Evolutionary conservation across 208 protist species (phyloP).

Genomic region (Crithidia fasciculata): DNA sequence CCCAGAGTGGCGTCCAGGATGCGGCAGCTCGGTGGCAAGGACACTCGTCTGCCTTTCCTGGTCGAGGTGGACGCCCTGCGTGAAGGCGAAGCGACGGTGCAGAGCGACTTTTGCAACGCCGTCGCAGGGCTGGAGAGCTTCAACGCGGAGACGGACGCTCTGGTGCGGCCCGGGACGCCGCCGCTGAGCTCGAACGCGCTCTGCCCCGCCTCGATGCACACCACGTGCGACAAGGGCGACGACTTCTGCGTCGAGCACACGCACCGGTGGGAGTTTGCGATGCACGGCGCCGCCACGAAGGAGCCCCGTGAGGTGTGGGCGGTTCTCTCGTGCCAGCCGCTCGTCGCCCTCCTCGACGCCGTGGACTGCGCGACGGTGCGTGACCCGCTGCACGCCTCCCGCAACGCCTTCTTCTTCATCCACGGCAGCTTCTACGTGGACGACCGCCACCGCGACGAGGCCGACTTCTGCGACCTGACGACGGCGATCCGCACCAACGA

Average conservation of each 20-base stretch:
- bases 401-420: slow-evolving; percentile 84
- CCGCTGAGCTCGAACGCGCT: slow-evolving; percentile 30
- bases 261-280: slow-evolving; percentile 78
- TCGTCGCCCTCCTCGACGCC: slow-evolving; percentile 76
- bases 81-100: slow-evolving; percentile 26
- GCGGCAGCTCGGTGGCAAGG: slow-evolving; percentile 33
- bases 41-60: slow-evolving; percentile 50
- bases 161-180: background rate
- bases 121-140: slow-evolving; percentile 38
- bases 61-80: slow-evolving; percentile 65
- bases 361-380: slow-evolving; percentile 51
- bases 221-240: slow-evolving; percentile 44
- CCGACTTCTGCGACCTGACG: slow-evolving; percentile 67
- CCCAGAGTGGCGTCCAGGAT: slow-evolving; percentile 36
- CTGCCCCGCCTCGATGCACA: slow-evolving; percentile 34
- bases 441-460: slow-evolving; percentile 58
- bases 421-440: slow-evolving; percentile 84
- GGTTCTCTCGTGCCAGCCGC: slow-evolving; percentile 74
- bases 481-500: slow-evolving; percentile 51
- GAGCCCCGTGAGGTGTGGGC: slow-evolving; percentile 68
- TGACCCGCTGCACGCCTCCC: slow-evolving; percentile 29
- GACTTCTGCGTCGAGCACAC: slow-evolving; percentile 83
- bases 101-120: slow-evolving; percentile 33
- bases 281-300: slow-evolving; percentile 35
- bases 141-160: slow-evolving; percentile 9